These are phyloP conservation scores for Globisporangium alternatum DNA, from an alignment of 352 stramenopile genomes.

Conservation along the genomic window DNA sequence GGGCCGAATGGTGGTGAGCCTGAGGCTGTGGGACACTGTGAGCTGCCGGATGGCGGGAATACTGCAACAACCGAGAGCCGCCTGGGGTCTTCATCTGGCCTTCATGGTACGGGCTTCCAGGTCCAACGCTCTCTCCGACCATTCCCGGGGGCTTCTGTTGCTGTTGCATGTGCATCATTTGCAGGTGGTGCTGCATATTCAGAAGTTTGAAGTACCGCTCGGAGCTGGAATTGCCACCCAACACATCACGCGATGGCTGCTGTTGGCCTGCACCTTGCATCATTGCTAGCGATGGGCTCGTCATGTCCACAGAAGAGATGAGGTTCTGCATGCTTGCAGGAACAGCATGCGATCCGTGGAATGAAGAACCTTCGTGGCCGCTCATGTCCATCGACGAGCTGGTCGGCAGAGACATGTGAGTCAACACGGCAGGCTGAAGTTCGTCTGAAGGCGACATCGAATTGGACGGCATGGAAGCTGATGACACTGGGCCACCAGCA, in stretches of 20 bases:
- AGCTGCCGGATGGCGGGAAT: constrained; percentile 23
- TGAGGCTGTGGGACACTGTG: constrained; percentile 15
- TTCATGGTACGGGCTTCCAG: constrained; percentile 49
- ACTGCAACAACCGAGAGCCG: constrained; percentile 39
- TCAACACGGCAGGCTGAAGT: constrained; percentile 16
- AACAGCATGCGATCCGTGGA: constrained; percentile 4
- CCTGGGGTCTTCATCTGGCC: constrained; percentile 35
- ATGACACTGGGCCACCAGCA: constrained; percentile 9
- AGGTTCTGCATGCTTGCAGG: constrained; percentile 13
- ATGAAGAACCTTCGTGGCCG: constrained; percentile 3
- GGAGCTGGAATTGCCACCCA: constrained; percentile 43
- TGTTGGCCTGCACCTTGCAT: constrained; percentile 30
- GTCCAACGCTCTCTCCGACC: constrained; percentile 22
- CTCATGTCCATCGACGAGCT: constrained; percentile 1
- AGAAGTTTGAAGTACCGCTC: constrained; percentile 83
- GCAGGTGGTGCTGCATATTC: constrained; percentile 85
- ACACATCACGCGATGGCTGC: constrained; percentile 40
- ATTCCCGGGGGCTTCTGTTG: constrained; percentile 53
- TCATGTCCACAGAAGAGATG: constrained; percentile 11
- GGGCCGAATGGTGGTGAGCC: constrained; percentile 21
- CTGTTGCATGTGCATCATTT: constrained; percentile 85
- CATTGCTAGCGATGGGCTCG: constrained; percentile 24
- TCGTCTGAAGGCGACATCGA: constrained; percentile 1
- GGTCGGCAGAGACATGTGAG: constrained; percentile 5
- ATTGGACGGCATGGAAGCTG: not conserved